A percentile compares a stretch with the other conserved stretches of the same genome.
Conservation (phyloP, 768 basidiomycete genomes). For the Boletellus ananas region DNA sequence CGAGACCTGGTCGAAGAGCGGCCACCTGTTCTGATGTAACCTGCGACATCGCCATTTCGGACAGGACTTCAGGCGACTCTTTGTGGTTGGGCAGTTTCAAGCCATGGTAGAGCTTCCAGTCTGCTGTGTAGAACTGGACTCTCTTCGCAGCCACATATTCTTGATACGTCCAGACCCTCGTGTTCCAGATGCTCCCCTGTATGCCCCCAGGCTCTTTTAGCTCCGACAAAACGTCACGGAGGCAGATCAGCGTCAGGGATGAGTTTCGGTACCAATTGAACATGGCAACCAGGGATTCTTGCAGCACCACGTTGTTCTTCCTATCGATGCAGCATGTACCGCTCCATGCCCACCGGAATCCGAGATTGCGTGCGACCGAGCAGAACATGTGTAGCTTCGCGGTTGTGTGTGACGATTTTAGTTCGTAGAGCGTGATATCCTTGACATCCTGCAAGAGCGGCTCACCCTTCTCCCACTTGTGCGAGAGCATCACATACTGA, state of each 20-base stretch:
- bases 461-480: neutral
- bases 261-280: constrained; percentile 7
- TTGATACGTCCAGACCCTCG: constrained; percentile 1
- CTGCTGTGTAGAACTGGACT: neutral
- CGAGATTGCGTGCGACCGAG: neutral
- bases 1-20: neutral
- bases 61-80: constrained; percentile 4
- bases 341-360: neutral
- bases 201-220: neutral
- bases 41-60: neutral
- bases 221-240: neutral
- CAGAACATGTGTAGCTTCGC: neutral
- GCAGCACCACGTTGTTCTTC: neutral
- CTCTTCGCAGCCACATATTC: neutral
- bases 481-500: constrained; percentile 4
- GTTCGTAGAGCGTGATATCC: neutral
- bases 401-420: neutral
- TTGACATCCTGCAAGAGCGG: neutral
- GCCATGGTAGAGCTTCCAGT: neutral
- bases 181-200: constrained; percentile 1
- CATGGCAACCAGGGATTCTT: constrained; percentile 10
- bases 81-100: neutral
- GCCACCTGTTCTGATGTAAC: neutral
- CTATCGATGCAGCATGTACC: constrained; percentile 8
- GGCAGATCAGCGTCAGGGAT: neutral